Base-by-base conservation (phyloP, 345 rosid species). In the Boechera divaricarpa region DNA sequence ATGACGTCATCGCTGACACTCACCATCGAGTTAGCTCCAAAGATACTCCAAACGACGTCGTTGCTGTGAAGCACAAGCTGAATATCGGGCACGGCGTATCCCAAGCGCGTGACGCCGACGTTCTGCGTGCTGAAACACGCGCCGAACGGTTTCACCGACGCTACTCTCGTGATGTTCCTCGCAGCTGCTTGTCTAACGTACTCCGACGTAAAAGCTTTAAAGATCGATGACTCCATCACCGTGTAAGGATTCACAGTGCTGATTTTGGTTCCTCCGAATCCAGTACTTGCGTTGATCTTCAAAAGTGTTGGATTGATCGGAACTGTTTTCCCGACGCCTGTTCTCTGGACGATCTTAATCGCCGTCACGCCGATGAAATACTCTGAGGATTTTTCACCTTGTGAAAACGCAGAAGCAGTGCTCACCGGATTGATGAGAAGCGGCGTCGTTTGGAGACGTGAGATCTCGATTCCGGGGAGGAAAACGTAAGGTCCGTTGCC, bases 191-290 rank as follows among this genome's bases (percentile, higher is more conserved):
- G 82, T 2, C 59, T 36, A 33, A 83, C 66, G 18, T 86, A 91
- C 4, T 88, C 86, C 2, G 72, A 53, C 0, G 84, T 84, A 13
- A 89, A 83, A 2, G 86, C 85, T 0, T 78, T 79, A 66, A 26
- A 88, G 47, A 91, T 87, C 2, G 97, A 85, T 5, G 79, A 54
- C 56, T 89, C 87, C 52, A 91, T 10, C 39, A 86, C 75, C 0
- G 93, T 89, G 88, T 89, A 89, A 0, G 97, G 92, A 4, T 89
- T 11, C 35, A 89, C 93, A 1, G 93, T 85, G 82, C 93, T 91
- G 75, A 93, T 82, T 74, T 89, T 91, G 13, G 97, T 93, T 35
- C 95, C 97, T 1, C 92, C 92, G 2, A 67, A 21, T 21, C 97
- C 92, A 2, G 63, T 63, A 1, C 29, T 7, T 16, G 38, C 49